A percentile compares a stretch with the other conserved stretches of the same genome.
Evolutionary conservation across 108 stramenopile genomes (phyloP).

Genomic region (Nitzschia palea): DNA sequence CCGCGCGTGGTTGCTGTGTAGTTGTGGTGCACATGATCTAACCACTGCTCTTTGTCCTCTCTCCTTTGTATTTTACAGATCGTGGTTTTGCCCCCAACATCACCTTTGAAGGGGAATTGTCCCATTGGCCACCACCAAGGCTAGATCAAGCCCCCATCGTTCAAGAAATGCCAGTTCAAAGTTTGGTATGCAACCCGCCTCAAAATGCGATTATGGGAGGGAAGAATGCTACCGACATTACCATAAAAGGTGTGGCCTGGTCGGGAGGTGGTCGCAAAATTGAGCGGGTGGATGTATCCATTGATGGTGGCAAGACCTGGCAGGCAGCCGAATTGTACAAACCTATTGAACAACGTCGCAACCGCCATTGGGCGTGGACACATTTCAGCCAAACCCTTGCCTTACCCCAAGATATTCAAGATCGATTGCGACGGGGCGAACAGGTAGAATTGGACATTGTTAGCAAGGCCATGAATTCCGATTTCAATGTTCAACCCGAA

Average conservation of each 20-base stretch:
- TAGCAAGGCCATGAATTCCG: conserved; percentile 70
- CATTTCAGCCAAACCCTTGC: conserved; percentile 34
- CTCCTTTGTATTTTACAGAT: conserved; percentile 15
- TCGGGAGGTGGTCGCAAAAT: conserved; percentile 76
- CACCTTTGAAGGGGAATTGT: conserved; percentile 46
- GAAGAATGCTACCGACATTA: conserved; percentile 15
- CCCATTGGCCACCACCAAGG: conserved; percentile 44
- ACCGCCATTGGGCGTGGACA: conserved; percentile 47
- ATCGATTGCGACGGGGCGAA: conserved; percentile 27
- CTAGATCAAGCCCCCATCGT: conserved; percentile 48
- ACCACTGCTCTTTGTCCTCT: neutral
- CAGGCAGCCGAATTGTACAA: conserved; percentile 45
- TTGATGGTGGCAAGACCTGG: conserved; percentile 81
- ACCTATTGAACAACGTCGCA: conserved; percentile 11
- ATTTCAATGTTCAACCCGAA: conserved; percentile 80
- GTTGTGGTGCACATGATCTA: neutral
- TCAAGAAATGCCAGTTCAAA: conserved; percentile 69
- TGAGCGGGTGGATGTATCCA: conserved; percentile 80
- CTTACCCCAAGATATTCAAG: conserved; percentile 36
- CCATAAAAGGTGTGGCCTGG: conserved; percentile 73
- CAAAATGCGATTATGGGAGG: conserved; percentile 33
- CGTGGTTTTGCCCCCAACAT: conserved; percentile 46
- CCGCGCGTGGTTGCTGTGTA: too few species aligned
- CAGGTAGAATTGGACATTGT: conserved; percentile 47
- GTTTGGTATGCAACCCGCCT: conserved; percentile 51